Evolutionary conservation across 495 filamentous ascomycete species (phyloP).

Genomic region (Aspergillus wentii): DNA sequence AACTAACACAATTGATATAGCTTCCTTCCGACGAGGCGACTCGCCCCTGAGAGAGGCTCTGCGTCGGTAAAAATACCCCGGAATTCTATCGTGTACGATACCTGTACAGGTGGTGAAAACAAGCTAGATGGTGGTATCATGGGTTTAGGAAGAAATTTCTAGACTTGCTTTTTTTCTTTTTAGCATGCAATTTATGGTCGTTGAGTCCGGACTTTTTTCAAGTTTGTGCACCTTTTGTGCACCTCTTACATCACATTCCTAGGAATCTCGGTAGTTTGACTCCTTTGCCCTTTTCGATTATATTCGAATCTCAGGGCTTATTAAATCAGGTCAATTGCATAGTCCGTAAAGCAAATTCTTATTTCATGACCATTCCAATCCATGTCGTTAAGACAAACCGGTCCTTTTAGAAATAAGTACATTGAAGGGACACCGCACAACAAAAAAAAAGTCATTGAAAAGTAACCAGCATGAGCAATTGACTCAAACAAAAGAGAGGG

Average conservation of each 20-base stretch:
- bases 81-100: constrained; percentile 38
- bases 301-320: no score
- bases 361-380: no score
- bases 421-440: neutral
- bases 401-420: neutral
- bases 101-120: constrained; percentile 31
- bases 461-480: neutral
- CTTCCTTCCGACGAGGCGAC: constrained; percentile 46
- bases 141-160: constrained; percentile 17
- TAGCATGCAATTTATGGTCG: constrained; percentile 15
- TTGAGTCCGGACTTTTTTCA: constrained; percentile 1
- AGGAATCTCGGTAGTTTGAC: neutral
- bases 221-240: no score
- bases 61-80: constrained; percentile 23
- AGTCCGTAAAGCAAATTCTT: no score
- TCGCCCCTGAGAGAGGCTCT: constrained; percentile 40
- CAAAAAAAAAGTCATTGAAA: neutral
- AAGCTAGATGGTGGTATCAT: constrained; percentile 8
- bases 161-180: constrained; percentile 9
- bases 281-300: neutral
- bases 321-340: no score
- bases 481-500: neutral
- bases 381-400: no score
- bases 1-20: constrained; percentile 20
- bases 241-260: no score